Percentiles rank a stretch among this genome's conserved stretches.
Evolutionary conservation across 345 rosid species (phyloP).

Genomic region (Melaleuca quinquenervia): DNA sequence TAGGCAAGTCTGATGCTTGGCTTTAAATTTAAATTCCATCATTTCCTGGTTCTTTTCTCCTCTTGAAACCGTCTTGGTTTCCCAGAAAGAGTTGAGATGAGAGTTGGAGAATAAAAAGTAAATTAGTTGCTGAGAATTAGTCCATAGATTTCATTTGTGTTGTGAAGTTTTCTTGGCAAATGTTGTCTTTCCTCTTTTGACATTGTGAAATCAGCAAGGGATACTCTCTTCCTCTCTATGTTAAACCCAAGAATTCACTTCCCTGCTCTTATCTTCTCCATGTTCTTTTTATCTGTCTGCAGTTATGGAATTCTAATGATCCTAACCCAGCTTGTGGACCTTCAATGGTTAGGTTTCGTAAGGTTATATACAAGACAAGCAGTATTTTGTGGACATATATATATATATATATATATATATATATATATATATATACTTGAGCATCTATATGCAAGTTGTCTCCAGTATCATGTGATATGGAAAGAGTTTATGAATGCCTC

Average conservation of each 20-base stretch:
- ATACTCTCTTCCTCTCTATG: not conserved
- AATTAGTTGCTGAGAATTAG: slow-evolving; percentile 1
- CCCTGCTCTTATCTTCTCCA: not conserved
- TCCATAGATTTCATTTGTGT: not conserved
- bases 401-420: no score
- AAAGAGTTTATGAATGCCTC: not conserved
- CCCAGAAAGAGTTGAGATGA: slow-evolving; percentile 4
- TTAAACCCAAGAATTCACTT: not conserved
- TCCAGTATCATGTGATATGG: not conserved
- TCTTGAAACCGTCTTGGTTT: slow-evolving; percentile 8
- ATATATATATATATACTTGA: no score
- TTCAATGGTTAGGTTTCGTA: not conserved
- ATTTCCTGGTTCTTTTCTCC: not conserved
- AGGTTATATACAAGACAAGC: not conserved
- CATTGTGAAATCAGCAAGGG: not conserved
- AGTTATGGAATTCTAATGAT: not conserved
- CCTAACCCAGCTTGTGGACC: not conserved
- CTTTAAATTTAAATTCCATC: slow-evolving; percentile 11
- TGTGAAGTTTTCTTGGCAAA: not conserved
- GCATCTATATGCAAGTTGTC: not conserved
- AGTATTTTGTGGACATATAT: not conserved
- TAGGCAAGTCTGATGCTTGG: slow-evolving; percentile 73
- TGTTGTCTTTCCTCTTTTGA: not conserved
- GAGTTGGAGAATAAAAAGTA: not conserved
- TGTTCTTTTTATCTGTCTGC: not conserved